These are phyloP conservation scores for Apophysomyces variabilis DNA, from an alignment of 371 early-diverging fungal species.

Conservation along the genomic window DNA sequence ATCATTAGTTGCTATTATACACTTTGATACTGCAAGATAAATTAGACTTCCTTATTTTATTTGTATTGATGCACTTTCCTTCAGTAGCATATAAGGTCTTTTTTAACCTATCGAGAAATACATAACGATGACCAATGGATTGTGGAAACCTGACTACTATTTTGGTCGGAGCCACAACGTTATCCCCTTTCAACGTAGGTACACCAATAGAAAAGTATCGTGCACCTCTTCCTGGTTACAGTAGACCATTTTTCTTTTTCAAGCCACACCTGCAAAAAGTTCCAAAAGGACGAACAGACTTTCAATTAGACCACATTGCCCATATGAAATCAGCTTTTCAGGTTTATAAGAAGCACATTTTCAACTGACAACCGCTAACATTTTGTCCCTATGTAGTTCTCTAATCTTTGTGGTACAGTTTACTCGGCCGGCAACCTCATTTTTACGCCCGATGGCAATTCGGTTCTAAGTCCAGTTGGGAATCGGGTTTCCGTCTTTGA, in stretches of 20 bases:
- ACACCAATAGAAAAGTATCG: no score
- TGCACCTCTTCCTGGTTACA: no score
- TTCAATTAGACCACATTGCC: neutral
- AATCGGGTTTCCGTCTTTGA: conserved; percentile 96
- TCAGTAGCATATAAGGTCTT: no score
- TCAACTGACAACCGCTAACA: neutral
- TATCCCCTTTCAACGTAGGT: no score
- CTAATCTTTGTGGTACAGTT: conserved; percentile 94
- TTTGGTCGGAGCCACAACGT: no score
- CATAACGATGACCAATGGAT: no score
- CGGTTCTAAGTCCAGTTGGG: conserved; percentile 93
- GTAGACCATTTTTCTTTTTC: conserved; percentile 5
- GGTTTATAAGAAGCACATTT: neutral
- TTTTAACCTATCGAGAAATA: no score
- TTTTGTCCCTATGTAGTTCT: conserved; percentile 60
- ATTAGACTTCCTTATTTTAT: no score
- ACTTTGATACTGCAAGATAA: no score
- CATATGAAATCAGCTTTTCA: conserved; percentile 7
- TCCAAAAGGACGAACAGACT: neutral
- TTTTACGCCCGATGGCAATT: conserved; percentile 95
- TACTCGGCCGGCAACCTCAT: conserved; percentile 94
- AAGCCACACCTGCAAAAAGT: conserved; percentile 5
- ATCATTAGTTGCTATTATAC: no score
- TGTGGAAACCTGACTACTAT: no score
- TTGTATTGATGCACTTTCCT: no score